Evolutionary conservation across 345 rosid species (phyloP).

Genomic region (Citrus sp.): DNA sequence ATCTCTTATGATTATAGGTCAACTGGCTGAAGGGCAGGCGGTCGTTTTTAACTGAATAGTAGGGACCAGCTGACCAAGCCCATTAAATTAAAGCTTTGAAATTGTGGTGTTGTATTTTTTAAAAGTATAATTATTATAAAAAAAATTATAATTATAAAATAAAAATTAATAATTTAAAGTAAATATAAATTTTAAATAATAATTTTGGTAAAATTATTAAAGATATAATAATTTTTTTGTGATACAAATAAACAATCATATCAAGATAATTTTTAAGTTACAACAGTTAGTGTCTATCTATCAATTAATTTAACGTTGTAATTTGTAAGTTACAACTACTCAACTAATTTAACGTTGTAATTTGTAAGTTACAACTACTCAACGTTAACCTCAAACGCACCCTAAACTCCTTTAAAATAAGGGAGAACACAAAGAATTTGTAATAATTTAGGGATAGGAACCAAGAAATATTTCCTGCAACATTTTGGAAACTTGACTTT

Average conservation of each 20-base stretch:
- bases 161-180: too few relatives aligned
- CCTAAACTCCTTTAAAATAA: neutral
- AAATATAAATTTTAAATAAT: too few relatives aligned
- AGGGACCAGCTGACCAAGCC: slow-evolving; percentile 13
- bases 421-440: neutral
- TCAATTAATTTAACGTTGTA: fast-evolving
- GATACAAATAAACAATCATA: too few relatives aligned
- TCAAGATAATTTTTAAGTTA: fast-evolving
- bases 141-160: too few relatives aligned
- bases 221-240: too few relatives aligned
- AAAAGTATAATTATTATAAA: too few relatives aligned
- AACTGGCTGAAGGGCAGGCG: neutral
- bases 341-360: fast-evolving
- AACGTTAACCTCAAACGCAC: too few relatives aligned
- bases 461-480: neutral
- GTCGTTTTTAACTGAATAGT: slow-evolving; percentile 9
- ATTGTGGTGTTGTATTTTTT: too few relatives aligned
- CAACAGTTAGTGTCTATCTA: fast-evolving
- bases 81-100: neutral
- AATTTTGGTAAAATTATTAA: fast-evolving
- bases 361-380: too few relatives aligned
- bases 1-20: neutral
- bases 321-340: too few relatives aligned
- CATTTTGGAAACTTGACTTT: neutral
- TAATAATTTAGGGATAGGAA: neutral